These are phyloP conservation scores for Phytophthora meadii DNA, from an alignment of 352 stramenopile genomes.

Conservation along the genomic window DNA sequence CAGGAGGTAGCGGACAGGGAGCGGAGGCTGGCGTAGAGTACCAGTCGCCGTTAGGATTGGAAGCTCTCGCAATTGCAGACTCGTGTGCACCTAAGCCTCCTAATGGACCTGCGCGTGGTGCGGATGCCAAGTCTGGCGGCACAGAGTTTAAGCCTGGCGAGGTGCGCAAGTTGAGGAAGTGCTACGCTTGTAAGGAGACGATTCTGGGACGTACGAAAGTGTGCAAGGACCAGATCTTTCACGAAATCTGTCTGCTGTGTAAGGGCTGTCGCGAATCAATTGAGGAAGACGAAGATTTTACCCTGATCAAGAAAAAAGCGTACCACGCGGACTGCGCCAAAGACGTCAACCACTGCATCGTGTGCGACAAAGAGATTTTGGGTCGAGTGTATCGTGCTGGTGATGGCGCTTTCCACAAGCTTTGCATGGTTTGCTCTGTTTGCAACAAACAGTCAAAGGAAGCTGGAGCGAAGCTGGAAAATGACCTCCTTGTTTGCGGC, in stretches of 20 bases:
- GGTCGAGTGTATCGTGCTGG: constrained; percentile 75
- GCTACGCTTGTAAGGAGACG: constrained; percentile 82
- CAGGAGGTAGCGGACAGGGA: constrained; percentile 27
- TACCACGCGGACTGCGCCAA: constrained; percentile 81
- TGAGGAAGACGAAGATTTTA: constrained; percentile 80
- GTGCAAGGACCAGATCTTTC: constrained; percentile 82
- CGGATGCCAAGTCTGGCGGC: constrained; percentile 65
- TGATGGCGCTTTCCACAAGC: constrained; percentile 72
- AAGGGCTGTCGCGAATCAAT: constrained; percentile 78
- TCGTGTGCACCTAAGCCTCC: constrained; percentile 45
- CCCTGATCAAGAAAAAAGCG: constrained; percentile 84
- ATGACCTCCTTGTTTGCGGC: constrained; percentile 65
- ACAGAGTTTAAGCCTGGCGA: constrained; percentile 69
- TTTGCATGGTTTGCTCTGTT: constrained; percentile 80
- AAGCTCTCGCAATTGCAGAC: constrained; percentile 36
- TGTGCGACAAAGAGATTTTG: constrained; percentile 87
- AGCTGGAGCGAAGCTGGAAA: constrained; percentile 57
- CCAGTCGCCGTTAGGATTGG: constrained; percentile 45
- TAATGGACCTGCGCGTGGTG: constrained; percentile 43
- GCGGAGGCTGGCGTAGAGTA: constrained; percentile 45
- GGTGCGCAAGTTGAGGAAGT: constrained; percentile 79
- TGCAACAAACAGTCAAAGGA: constrained; percentile 78
- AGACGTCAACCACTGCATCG: constrained; percentile 70
- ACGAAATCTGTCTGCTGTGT: constrained; percentile 86
- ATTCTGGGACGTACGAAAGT: constrained; percentile 83